These are phyloP conservation scores for Metschnikowia sp. DNA, from an alignment of 805 yeast species.

Conservation along the genomic window DNA sequence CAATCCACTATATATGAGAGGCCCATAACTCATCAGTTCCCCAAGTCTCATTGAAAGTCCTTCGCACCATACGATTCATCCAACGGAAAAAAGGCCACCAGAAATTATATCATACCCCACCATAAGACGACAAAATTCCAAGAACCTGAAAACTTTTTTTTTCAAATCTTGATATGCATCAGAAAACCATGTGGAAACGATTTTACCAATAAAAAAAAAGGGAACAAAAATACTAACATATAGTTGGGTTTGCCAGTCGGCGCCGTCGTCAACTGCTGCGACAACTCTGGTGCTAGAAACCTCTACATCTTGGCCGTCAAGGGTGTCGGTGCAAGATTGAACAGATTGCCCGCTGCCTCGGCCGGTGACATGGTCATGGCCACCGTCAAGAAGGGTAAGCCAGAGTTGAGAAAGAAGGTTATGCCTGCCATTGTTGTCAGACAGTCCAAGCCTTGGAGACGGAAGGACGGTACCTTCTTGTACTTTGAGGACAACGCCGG, in stretches of 20 bases:
- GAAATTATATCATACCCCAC: no score
- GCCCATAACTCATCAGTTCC: no score
- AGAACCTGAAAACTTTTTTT: no score
- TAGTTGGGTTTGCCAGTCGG: conserved; percentile 99
- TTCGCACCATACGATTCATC: no score
- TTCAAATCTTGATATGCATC: no score
- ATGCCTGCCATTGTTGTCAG: conserved; percentile 99
- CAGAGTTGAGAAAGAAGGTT: conserved; percentile 99
- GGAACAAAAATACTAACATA: conserved; percentile 23
- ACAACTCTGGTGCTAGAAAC: conserved; percentile 99
- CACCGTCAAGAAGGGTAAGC: conserved; percentile 99
- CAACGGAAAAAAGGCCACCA: no score
- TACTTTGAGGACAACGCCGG: conserved; percentile 99
- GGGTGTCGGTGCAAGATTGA: conserved; percentile 99
- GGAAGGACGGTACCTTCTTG: conserved; percentile 99
- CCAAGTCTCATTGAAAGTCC: no score
- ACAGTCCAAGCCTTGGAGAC: conserved; percentile 99
- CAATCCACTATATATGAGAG: no score
- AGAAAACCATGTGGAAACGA: no score
- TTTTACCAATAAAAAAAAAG: no score
- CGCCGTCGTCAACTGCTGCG: conserved; percentile 99
- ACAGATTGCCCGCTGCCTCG: conserved; percentile 99
- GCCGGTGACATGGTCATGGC: conserved; percentile 99
- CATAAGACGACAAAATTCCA: no score
- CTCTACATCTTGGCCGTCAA: conserved; percentile 97